These are phyloP conservation scores for Plasmodium malariae DNA, from an alignment of 169 alveolate genomes.

Conservation along the genomic window DNA sequence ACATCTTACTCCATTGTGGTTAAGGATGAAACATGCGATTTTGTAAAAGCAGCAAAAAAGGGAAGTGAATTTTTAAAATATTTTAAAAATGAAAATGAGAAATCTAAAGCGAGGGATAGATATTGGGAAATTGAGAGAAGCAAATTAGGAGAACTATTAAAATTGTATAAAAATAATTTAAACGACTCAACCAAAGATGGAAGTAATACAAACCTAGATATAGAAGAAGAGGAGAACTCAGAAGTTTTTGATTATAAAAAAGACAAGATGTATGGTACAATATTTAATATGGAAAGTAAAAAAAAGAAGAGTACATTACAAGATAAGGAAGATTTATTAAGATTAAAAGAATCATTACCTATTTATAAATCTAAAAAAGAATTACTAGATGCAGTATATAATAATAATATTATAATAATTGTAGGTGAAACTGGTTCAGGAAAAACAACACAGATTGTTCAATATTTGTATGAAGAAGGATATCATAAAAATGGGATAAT, in stretches of 20 bases:
- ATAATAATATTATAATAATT: conserved; percentile 94
- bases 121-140: conserved; percentile 96
- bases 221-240: conserved; percentile 75
- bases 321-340: conserved; percentile 56
- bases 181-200: conserved; percentile 21
- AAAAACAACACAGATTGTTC: conserved; percentile 98
- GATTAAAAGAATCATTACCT: conserved; percentile 79
- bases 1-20: conserved; percentile 89
- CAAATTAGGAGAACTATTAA: conserved; percentile 90
- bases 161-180: conserved; percentile 80
- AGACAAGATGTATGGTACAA: conserved; percentile 76
- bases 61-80: conserved; percentile 94
- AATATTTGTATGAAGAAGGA: conserved; percentile 96
- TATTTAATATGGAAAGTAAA: conserved; percentile 78
- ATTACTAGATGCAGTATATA: conserved; percentile 80
- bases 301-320: conserved; percentile 59
- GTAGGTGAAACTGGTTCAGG: conserved; percentile 99
- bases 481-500: conserved; percentile 94
- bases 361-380: conserved; percentile 84
- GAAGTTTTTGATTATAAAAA: conserved; percentile 77
- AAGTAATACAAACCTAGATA: conserved; percentile 66
- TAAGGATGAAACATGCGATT: conserved; percentile 97
- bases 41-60: conserved; percentile 96
- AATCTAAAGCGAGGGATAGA: conserved; percentile 92
- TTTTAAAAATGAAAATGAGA: conserved; percentile 94